Conservation (phyloP, 192 early-diverging fungal genomes). For the Rhizoclosmatium sp. region DNA sequence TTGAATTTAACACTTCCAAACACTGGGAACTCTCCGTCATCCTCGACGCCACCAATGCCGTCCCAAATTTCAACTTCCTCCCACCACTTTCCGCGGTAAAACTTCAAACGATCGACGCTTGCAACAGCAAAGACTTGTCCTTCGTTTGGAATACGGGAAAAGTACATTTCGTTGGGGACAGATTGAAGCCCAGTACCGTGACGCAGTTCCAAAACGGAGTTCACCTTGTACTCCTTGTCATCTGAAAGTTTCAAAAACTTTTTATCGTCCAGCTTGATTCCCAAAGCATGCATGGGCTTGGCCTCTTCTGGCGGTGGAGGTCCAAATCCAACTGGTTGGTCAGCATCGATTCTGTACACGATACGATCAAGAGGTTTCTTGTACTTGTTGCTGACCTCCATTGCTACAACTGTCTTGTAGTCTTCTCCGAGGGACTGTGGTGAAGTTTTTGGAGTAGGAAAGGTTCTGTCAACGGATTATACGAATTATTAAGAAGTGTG, state of each 20-base stretch:
- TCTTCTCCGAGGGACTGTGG: background rate
- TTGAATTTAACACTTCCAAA: background rate
- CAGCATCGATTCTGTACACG: background rate
- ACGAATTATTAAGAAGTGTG: too few species aligned
- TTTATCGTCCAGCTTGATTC: slow-evolving; percentile 48
- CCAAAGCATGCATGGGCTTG: slow-evolving; percentile 40
- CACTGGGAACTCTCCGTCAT: background rate
- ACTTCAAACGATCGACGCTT: slow-evolving; percentile 43
- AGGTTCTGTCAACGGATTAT: too few species aligned
- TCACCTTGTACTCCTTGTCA: background rate
- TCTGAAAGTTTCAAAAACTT: background rate
- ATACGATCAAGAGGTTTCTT: background rate
- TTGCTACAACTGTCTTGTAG: background rate
- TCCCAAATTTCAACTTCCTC: background rate
- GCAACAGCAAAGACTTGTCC: background rate
- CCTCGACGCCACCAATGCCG: background rate
- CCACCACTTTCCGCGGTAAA: slow-evolving; percentile 34
- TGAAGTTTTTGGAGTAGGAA: background rate
- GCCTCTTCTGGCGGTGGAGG: slow-evolving; percentile 44
- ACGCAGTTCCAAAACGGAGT: background rate
- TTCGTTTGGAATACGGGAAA: slow-evolving; percentile 48
- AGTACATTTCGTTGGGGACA: background rate
- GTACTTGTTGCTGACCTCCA: background rate
- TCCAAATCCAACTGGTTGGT: background rate
- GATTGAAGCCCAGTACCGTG: background rate